A percentile compares a stretch with the other conserved stretches of the same genome.
phyloP scores from a whole-genome alignment of 768 basidiomycete species.

The Suillus brevipes region DNA sequence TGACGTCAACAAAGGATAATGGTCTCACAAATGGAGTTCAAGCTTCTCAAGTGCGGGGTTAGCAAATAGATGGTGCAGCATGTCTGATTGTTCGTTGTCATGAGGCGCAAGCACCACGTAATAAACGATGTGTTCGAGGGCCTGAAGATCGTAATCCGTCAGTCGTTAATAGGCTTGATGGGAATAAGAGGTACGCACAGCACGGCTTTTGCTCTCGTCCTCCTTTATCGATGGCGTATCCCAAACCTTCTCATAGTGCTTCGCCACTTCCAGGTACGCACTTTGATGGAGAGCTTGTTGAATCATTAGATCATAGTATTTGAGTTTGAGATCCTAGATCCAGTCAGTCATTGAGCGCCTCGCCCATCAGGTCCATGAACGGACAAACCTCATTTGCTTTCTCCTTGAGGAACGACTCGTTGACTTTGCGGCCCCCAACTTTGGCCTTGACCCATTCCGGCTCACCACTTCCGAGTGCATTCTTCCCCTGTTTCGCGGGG shows the following conservation, averaged over 20 bases:
- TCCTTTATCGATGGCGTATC: constrained; percentile 93
- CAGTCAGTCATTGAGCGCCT: neutral
- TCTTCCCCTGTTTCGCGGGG: constrained; percentile 54
- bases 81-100: constrained; percentile 96
- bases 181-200: constrained; percentile 43
- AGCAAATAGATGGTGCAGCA: constrained; percentile 83
- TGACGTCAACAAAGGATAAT: neutral
- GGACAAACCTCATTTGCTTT: constrained; percentile 79
- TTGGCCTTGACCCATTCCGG: constrained; percentile 92
- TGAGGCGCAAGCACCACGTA: constrained; percentile 93
- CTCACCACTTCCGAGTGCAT: constrained; percentile 68
- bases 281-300: constrained; percentile 85
- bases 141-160: constrained; percentile 44
- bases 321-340: constrained; percentile 87
- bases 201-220: constrained; percentile 70
- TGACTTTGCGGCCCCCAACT: constrained; percentile 91
- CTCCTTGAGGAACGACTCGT: constrained; percentile 88
- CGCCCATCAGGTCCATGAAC: constrained; percentile 8
- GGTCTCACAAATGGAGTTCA: constrained; percentile 77
- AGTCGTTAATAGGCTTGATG: constrained; percentile 11
- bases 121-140: constrained; percentile 92
- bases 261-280: constrained; percentile 90
- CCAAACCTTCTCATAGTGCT: constrained; percentile 96
- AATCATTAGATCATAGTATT: constrained; percentile 96
- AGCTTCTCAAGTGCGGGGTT: constrained; percentile 81